These are phyloP conservation scores for Ceriops decandra DNA, from an alignment of 345 rosid genomes.

Conservation along the genomic window DNA sequence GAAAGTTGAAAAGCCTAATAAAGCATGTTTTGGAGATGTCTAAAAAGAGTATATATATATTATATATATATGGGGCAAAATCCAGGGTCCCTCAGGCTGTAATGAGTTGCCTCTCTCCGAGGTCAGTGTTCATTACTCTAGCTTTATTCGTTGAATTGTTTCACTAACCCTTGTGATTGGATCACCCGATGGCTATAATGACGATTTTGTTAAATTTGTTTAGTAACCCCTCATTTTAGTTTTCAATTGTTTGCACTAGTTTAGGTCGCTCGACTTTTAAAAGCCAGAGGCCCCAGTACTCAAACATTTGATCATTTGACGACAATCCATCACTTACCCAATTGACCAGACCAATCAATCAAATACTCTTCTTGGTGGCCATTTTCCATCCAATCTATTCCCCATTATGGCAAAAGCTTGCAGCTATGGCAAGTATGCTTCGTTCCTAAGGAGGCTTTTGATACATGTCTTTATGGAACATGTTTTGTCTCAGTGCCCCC, in stretches of 20 bases:
- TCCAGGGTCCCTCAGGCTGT: background rate
- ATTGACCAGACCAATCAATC: no score
- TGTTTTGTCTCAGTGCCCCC: no score
- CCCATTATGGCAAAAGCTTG: no score
- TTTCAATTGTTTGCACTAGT: background rate
- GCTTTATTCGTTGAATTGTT: background rate
- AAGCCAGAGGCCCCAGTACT: conserved; percentile 12
- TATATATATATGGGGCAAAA: background rate
- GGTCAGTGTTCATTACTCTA: background rate
- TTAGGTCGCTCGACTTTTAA: conserved; percentile 5
- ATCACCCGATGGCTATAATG: background rate
- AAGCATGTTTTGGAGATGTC: background rate
- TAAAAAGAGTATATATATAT: no score
- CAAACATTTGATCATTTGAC: conserved; percentile 9
- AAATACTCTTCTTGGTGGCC: no score
- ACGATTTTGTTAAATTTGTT: background rate
- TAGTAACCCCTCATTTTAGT: background rate
- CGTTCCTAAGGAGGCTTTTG: no score
- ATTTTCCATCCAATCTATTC: no score
- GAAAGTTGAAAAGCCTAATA: background rate
- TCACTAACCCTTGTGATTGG: background rate
- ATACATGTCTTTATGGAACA: no score
- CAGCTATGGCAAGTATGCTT: no score
- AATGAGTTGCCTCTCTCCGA: background rate
- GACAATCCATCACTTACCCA: conserved; percentile 6